Conservation (phyloP, 305 asterid genomes). For the Lippia alba region DNA sequence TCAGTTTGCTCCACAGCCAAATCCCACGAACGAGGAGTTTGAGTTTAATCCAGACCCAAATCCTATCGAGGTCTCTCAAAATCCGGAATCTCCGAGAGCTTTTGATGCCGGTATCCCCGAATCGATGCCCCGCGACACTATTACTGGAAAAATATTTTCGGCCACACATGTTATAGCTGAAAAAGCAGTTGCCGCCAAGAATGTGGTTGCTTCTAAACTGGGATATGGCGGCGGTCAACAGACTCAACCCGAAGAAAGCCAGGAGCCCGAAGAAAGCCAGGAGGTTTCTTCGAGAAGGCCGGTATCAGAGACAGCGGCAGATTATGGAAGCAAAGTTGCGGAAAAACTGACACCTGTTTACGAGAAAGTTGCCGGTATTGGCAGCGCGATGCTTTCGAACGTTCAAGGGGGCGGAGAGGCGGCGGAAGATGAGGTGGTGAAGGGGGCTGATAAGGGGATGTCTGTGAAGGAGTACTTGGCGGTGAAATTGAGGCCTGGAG, state of each 20-base stretch:
- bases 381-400: constrained; percentile 48
- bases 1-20: constrained; percentile 45
- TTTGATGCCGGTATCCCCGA: constrained; percentile 37
- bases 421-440: background rate
- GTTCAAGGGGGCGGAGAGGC: constrained; percentile 38
- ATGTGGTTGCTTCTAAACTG: constrained; percentile 53
- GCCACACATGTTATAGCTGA: constrained; percentile 48
- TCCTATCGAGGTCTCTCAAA: background rate
- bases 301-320: constrained; percentile 42
- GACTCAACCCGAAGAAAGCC: background rate
- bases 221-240: constrained; percentile 48
- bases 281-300: constrained; percentile 14
- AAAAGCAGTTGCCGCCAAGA: constrained; percentile 53
- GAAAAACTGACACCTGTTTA: constrained; percentile 55
- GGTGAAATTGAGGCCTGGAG: constrained; percentile 71
- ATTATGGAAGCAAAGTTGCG: constrained; percentile 37
- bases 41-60: constrained; percentile 26
- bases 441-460: constrained; percentile 51
- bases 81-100: constrained; percentile 37
- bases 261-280: constrained; percentile 6
- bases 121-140: constrained; percentile 42
- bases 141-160: constrained; percentile 43
- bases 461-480: constrained; percentile 60
- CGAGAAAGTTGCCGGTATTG: constrained; percentile 48
- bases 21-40: constrained; percentile 30